Base-by-base conservation (phyloP, 2,329 filamentous ascomycete genomes). In the Diaporthe longicolla region DNA sequence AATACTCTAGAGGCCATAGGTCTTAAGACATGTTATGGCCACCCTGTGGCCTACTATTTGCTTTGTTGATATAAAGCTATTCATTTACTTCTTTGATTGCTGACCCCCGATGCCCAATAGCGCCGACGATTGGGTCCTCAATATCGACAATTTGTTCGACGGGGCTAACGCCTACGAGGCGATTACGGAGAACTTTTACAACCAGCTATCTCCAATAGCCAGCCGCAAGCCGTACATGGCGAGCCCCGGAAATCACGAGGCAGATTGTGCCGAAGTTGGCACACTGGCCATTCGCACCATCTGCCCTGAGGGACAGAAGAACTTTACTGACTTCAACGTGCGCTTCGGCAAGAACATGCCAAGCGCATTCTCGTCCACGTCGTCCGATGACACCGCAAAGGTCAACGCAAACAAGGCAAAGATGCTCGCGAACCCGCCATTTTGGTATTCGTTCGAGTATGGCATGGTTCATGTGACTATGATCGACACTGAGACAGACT, bases 391-490 rank as follows among this genome's bases (percentile, higher is more conserved):
- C 2, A 79, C 80, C 0, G 87, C 87, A 1, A 83, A 83, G 58
- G 75, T 84, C 4, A 81, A 80, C 32, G 87, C 88, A 58, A 84
- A 85, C 74, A 84, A 84, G 76, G 88, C 89, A 1, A 77, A 79
- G 29, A 32, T 78, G 52, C 82, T 88, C 11, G 82, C 87, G 6
- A 83, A 86, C n/a, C 87, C 88, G 21, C 86, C 88, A 0, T 89
- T 90, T 77, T 90, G 89, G 89, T 90, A 89, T 81, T 89, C 87
- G 0, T 91, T 90, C 78, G 89, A 90, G 74, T 89, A 90, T 79
- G 89, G 89, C 74, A 87, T 89, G 86, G 84, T 82, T 0, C 89
- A 90, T 78, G 79, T 89, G 70, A 81, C 85, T 48, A 88, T 89
- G 87, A 84, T 90, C 74, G 82, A 90, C 81, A 90, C 88, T 0